Conservation (phyloP, 495 filamentous ascomycete species). For the Aspergillus nanangensis region DNA sequence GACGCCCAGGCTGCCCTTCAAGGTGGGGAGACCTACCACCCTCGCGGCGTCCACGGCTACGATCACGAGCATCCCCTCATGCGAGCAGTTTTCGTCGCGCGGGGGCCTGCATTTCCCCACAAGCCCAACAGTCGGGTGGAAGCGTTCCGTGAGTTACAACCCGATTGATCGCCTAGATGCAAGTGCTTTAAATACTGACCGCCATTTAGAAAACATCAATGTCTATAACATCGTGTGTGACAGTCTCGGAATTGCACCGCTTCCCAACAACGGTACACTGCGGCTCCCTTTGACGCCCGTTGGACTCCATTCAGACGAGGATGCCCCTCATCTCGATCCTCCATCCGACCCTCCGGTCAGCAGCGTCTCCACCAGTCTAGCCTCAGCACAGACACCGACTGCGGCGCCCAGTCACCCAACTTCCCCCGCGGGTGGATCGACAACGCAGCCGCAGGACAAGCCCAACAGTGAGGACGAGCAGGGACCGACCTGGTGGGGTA, state of each 20-base stretch:
- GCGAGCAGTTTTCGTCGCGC: constrained; percentile 86
- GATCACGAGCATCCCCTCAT: constrained; percentile 87
- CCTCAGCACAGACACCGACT: constrained; percentile 4
- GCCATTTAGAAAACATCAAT: constrained; percentile 73
- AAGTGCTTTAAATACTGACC: constrained; percentile 1
- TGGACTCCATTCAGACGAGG: constrained; percentile 59
- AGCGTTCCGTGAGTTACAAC: constrained; percentile 67
- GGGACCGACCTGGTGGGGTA: constrained; percentile 29
- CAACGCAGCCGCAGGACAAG: constrained; percentile 16
- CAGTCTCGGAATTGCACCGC: constrained; percentile 62
- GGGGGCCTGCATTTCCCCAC: constrained; percentile 86
- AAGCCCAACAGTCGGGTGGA: constrained; percentile 73
- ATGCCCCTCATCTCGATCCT: constrained; percentile 25
- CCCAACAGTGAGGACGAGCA: constrained; percentile 21
- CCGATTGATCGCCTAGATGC: background rate
- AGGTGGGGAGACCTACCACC: constrained; percentile 64
- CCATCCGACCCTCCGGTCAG: constrained; percentile 34
- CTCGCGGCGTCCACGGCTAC: constrained; percentile 81
- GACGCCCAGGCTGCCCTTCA: constrained; percentile 58
- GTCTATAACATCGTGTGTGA: constrained; percentile 95
- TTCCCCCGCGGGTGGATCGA: constrained; percentile 6
- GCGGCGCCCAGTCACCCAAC: constrained; percentile 1
- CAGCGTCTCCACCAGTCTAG: background rate
- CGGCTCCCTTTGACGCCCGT: constrained; percentile 68
- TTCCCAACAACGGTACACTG: constrained; percentile 83